Evolutionary conservation across 495 filamentous ascomycete genomes (phyloP), one percentile per base, ranked within the genome.

Genomic region (Penicillium arizonense): DNA sequence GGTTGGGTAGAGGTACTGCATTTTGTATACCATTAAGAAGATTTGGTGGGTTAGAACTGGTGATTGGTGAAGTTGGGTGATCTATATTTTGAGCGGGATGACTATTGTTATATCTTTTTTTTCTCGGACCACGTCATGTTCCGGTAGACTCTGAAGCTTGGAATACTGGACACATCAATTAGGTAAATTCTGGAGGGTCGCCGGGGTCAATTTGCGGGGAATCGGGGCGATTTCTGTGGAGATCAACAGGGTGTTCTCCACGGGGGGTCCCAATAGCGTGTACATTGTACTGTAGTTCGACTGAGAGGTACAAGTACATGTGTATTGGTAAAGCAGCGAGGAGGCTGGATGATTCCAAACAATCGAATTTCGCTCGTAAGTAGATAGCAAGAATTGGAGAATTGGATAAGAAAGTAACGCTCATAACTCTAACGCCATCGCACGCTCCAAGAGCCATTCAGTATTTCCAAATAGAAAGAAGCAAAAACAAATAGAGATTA

Each of bases 391-490:
- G 14, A 23, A 47, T 32, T 30, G 6, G 11, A 46, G 14, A 23
- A 47, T 32, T 30, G 6, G 11, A 11, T 16, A 37, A 47, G 16
- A 37, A 9, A 47, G 8, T 47, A 46, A 21, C 44, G 44, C 30
- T 46, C 21, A 46, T 34, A 23, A 34, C 18, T 30, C 8, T 23
- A 41, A 41, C 47, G 40, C 37, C 47, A 35, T 35, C 1, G 28
- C 14, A 50, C 39, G 38, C 48, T 24, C 20, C 12, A 42, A 33
- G 18, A 50, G 14, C 20, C 2, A 50, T 30, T 26, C 28, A 28
- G n/a, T 43, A 50, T 42, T 35, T 56, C 23, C 41, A 56, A 9
- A 16, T 13, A 39, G 26, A 24, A 51, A 26, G 16, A 24, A 13
- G 46, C 26, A 7, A 46, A 45, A 18, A 51, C 5, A 23, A 45